phyloP scores from a whole-genome alignment of 192 early-diverging fungal species.

The Coemansia sp. region DNA sequence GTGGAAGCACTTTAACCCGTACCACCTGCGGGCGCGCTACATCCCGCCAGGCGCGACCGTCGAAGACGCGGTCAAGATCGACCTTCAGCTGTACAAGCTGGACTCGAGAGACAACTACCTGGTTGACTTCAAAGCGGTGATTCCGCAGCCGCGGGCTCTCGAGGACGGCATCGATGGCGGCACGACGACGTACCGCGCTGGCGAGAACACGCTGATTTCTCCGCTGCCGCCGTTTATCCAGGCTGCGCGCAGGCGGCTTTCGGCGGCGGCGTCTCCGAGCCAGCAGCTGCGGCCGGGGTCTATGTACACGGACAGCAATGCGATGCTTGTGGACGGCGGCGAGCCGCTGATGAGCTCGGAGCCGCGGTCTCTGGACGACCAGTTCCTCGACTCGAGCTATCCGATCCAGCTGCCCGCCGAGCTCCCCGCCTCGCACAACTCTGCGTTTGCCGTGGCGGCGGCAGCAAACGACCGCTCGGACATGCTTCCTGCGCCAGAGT shows the following conservation, averaged over 20 bases:
- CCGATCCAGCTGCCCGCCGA: conserved; percentile 54
- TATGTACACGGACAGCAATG: conserved; percentile 12
- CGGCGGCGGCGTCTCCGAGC: conserved; percentile 17
- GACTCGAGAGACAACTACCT: conserved; percentile 84
- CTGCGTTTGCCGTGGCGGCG: conserved; percentile 20
- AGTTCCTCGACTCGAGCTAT: conserved; percentile 52
- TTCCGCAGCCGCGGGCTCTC: conserved; percentile 30
- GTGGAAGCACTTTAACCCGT: conserved; percentile 91
- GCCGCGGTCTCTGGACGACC: conserved; percentile 50
- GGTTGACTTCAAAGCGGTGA: conserved; percentile 92
- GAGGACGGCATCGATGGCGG: conserved; percentile 20
- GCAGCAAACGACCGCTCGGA: conserved; percentile 40
- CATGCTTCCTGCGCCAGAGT: conserved; percentile 47
- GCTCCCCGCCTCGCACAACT: conserved; percentile 16
- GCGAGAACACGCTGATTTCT: conserved; percentile 34
- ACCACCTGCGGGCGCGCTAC: conserved; percentile 76
- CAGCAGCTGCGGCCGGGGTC: conserved; percentile 21
- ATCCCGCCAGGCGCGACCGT: conserved; percentile 41
- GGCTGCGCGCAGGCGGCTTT: conserved; percentile 42
- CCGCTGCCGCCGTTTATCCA: conserved; percentile 43
- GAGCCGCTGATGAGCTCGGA: conserved; percentile 12
- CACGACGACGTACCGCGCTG: conserved; percentile 33
- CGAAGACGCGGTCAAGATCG: conserved; percentile 75
- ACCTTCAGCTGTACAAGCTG: conserved; percentile 91
- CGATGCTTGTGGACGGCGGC: conserved; percentile 8